phyloP scores from a whole-genome alignment of 345 rosid genomes.

The Murraya paniculata region DNA sequence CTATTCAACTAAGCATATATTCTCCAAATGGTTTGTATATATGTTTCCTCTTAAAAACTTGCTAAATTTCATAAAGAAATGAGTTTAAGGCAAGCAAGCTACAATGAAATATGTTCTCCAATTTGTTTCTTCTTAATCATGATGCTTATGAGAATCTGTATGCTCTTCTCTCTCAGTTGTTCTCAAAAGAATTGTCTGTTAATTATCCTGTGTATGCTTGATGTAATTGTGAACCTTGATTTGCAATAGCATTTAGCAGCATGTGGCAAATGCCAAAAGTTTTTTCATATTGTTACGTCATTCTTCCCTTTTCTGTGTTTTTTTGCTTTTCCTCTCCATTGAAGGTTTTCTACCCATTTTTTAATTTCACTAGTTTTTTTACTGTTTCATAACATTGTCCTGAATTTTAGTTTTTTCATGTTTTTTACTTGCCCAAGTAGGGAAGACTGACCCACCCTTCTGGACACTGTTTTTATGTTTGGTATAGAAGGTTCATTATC shows the following conservation, averaged over 20 bases:
- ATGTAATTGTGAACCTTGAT: not conserved
- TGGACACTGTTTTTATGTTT: not conserved
- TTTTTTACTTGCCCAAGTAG: not conserved
- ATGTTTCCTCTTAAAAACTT: conserved; percentile 2
- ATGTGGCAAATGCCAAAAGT: not conserved
- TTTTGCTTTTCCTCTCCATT: not conserved
- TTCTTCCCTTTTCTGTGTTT: not conserved
- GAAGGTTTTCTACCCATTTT: not conserved
- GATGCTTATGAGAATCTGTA: conserved; percentile 1
- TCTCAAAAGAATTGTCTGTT: not conserved
- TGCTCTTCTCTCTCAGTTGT: not conserved
- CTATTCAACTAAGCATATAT: conserved; percentile 73
- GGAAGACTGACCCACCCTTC: not conserved
- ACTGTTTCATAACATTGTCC: not conserved
- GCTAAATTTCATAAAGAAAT: not conserved
- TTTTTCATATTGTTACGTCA: not conserved
- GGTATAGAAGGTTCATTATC: not conserved
- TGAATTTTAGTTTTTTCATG: not conserved
- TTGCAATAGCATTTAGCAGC: not conserved
- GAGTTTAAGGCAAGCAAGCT: not conserved
- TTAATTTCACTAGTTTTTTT: not conserved
- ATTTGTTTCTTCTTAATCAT: not conserved
- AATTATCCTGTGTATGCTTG: not conserved
- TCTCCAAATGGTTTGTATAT: conserved; percentile 78
- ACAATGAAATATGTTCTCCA: not conserved